Evolutionary conservation across 2,329 filamentous ascomycete species (phyloP), one percentile per base, ranked within the genome.

Genomic region (Fusarium paranaense): DNA sequence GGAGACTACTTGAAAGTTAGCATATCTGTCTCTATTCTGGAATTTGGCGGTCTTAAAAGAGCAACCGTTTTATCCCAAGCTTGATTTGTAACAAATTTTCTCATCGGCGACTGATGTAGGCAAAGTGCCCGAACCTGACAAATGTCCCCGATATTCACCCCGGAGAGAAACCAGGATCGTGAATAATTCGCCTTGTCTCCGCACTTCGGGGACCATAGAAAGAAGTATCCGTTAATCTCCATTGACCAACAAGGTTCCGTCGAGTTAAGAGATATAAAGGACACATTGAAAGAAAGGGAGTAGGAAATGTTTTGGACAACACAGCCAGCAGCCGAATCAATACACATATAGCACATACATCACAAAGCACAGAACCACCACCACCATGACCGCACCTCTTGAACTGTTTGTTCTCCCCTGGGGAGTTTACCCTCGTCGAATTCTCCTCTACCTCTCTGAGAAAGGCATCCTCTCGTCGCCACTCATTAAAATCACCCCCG

Each of bases 381-480:
- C 38, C 3, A 42, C 6, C 11, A 74, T 74, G 72, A n/a, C 38
- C 13, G 13, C 42, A 8, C 25, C 69, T 22, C 45, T 74, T 0
- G 72, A 75, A 25, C 72, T 75, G 1, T 75, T 74, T 20, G 61
- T 62, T 13, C 63, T 74, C 0, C 38, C 69, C 1, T 74, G 69
- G 72, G 72, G 72, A 5, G 47, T 74, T 6, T 70, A 62, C 1
- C 72, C 72, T 8, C 72, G 72, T 10, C 66, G 72, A 13, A 38
- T 73, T 3, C 33, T 74, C 0, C 61, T 75, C 2, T 74, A 74
- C 8, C 72, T 74, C 2, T 27, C 63, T 0, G 72, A 74, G 27
- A 74, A 73, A 2, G 42, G 50, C 3, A 22, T 74, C 14, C 11
- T 68, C 9, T 30, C 30, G 1, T 70, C 69, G 2, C 72, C 62